phyloP scores from a whole-genome alignment of 495 filamentous ascomycete genomes.

The Lepidopterella palustris region DNA sequence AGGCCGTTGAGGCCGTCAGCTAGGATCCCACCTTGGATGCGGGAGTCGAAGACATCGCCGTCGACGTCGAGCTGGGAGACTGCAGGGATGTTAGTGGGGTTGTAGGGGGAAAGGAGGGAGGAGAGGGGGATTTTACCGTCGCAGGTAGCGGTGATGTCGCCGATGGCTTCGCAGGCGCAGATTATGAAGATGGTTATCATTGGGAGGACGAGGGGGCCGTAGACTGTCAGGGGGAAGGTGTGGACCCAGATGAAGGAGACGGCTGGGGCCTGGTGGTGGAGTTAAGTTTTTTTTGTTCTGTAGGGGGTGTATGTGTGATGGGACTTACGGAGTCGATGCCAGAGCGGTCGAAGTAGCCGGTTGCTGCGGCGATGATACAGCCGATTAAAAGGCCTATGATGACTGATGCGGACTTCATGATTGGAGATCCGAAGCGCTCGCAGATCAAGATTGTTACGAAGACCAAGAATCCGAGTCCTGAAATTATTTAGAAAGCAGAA shows the following conservation, averaged over 20 bases:
- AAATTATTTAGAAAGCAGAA: background rate
- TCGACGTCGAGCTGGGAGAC: conserved; percentile 77
- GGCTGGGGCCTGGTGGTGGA: conserved; percentile 44
- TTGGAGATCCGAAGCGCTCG: conserved; percentile 72
- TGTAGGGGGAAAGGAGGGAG: background rate
- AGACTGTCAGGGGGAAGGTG: conserved; percentile 71
- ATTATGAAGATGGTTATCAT: conserved; percentile 79
- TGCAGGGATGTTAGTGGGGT: background rate
- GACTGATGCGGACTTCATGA: conserved; percentile 65
- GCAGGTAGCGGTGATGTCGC: conserved; percentile 65
- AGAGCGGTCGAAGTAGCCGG: conserved; percentile 67
- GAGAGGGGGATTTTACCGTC: conserved; percentile 36
- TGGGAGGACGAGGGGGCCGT: conserved; percentile 75
- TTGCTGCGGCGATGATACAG: conserved; percentile 79
- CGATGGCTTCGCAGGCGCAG: conserved; percentile 80
- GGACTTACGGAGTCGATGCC: conserved; percentile 51
- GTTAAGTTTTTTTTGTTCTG: background rate
- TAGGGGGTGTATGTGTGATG: background rate
- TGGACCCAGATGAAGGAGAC: conserved; percentile 82
- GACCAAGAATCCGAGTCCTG: conserved; percentile 67
- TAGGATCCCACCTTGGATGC: conserved; percentile 83
- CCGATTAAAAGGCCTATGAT: conserved; percentile 72
- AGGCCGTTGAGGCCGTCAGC: conserved; percentile 75
- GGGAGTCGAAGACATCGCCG: conserved; percentile 70
- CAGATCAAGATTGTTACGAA: conserved; percentile 77